Evolutionary conservation across 1,284 basidiomycete genomes (phyloP), one percentile per base, ranked within the genome.

Genomic region (Chiua sp.): DNA sequence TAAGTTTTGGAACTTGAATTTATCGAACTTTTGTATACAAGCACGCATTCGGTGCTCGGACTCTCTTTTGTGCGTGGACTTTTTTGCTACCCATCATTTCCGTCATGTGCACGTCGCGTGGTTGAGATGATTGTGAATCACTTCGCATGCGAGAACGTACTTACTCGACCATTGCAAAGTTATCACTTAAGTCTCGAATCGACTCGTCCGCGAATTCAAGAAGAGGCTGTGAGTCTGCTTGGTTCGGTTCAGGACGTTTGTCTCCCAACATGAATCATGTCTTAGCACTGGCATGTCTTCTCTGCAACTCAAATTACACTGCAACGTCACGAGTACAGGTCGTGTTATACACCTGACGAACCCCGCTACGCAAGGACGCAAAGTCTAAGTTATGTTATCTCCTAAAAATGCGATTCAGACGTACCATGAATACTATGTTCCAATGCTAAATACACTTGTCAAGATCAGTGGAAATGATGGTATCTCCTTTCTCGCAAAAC

Each of bases 401-500:
- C 39, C 39, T 42, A 42, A 10, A 26, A 26, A 26, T 26, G 26
- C 26, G 26, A 26, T 26, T 26, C 37, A 16, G 20, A 42, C 39
- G 10, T 42, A 42, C 39, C 20, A 42, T 20, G 18, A 20, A 8
- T n/a, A 18, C 39, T 6, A 15, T 22, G 47, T 52, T n/a, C 7
- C 35, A n/a, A 64, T 22, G 22, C 23, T 50, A 23, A 68, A n/a
- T 33, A 51, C 26, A 22, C 56, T 68, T 4, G 69, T 68, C 18
- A 68, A 35, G 20, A 55, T 20, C 28, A 22, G 4, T 5, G 35
- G 39, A 20, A 20, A 49, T 8, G 8, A 23, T 16, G 44, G 23
- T 15, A 35, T 30, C 30, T 57, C 47, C 35, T 12, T 55, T 54
- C 57, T 64, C 37, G 59, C 64, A 7, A 72, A 65, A 47, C 64